Percentiles rank a stretch among this genome's conserved stretches.
These are phyloP conservation scores for Globisporangium canariense DNA, from an alignment of 352 stramenopile genomes.

Conservation along the genomic window DNA sequence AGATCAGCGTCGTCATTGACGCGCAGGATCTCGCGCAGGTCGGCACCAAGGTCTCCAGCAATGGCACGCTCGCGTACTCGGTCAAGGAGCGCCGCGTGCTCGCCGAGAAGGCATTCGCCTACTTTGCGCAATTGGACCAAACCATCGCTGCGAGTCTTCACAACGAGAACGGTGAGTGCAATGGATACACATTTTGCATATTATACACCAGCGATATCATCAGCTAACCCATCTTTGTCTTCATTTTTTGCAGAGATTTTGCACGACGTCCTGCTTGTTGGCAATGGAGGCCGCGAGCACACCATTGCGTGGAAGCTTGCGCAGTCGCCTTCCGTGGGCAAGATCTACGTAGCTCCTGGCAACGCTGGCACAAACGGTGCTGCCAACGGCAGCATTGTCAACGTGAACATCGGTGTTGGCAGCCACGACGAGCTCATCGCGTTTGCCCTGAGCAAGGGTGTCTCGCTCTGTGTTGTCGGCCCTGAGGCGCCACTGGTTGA, in stretches of 20 bases:
- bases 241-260: conserved; percentile 30
- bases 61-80: conserved; percentile 65
- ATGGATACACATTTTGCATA: not conserved
- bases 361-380: conserved; percentile 84
- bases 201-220: too few species aligned
- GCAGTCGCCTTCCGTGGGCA: conserved; percentile 64
- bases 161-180: conserved; percentile 32
- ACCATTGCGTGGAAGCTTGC: conserved; percentile 94
- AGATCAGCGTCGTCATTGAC: conserved; percentile 80
- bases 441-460: conserved; percentile 85
- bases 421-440: conserved; percentile 69
- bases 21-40: conserved; percentile 52
- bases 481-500: conserved; percentile 96
- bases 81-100: conserved; percentile 63
- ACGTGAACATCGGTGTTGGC: conserved; percentile 64
- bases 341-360: conserved; percentile 89
- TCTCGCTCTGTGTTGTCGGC: conserved; percentile 96
- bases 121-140: conserved; percentile 72
- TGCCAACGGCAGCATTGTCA: conserved; percentile 51
- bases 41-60: conserved; percentile 50
- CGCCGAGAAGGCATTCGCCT: conserved; percentile 76
- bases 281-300: conserved; percentile 92
- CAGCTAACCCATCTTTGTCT: not conserved
- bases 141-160: conserved; percentile 53
- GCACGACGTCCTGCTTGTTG: conserved; percentile 91